Percentiles rank a stretch among this genome's conserved stretches.
Evolutionary conservation across 805 yeast species (phyloP).

Genomic region (Ogataea parapolymorpha): DNA sequence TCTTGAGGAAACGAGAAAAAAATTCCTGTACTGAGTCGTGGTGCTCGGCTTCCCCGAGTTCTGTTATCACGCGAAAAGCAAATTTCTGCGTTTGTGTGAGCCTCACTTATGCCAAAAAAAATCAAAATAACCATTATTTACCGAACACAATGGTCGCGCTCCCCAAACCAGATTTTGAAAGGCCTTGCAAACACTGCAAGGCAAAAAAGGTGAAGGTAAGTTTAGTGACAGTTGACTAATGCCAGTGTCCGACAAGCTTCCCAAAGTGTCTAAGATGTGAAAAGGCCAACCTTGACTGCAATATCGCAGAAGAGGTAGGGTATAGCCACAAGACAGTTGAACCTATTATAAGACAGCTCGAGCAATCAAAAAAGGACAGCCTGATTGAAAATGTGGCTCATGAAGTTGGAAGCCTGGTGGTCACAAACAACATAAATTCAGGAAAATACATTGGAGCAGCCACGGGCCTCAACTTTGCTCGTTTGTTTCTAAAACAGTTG

Average conservation of each 20-base stretch:
- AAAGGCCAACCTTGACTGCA: conserved; percentile 19
- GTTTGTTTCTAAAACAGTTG: conserved; percentile 20
- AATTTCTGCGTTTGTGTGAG: no score
- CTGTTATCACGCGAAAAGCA: no score
- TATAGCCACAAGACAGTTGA: conserved; percentile 24
- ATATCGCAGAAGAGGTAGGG: conserved; percentile 21
- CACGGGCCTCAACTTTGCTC: conserved; percentile 26
- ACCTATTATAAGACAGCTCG: conserved; percentile 11
- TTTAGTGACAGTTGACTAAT: neutral
- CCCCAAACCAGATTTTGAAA: conserved; percentile 17
- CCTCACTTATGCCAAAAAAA: neutral
- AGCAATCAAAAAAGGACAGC: conserved; percentile 12
- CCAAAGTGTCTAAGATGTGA: conserved; percentile 22
- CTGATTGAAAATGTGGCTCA: conserved; percentile 25
- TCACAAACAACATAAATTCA: conserved; percentile 11
- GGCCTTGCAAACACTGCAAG: conserved; percentile 24
- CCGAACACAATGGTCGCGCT: conserved; percentile 1
- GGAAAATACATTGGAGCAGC: conserved; percentile 29
- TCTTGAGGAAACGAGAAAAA: neutral
- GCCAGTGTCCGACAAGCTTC: conserved; percentile 23
- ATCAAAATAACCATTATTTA: neutral
- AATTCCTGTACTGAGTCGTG: no score
- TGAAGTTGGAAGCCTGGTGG: conserved; percentile 26
- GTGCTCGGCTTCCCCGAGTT: neutral
- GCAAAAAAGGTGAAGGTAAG: conserved; percentile 25